Percentiles rank a stretch among this genome's conserved stretches.
phyloP scores from a whole-genome alignment of 768 basidiomycete species.

The Boletales sp. region DNA sequence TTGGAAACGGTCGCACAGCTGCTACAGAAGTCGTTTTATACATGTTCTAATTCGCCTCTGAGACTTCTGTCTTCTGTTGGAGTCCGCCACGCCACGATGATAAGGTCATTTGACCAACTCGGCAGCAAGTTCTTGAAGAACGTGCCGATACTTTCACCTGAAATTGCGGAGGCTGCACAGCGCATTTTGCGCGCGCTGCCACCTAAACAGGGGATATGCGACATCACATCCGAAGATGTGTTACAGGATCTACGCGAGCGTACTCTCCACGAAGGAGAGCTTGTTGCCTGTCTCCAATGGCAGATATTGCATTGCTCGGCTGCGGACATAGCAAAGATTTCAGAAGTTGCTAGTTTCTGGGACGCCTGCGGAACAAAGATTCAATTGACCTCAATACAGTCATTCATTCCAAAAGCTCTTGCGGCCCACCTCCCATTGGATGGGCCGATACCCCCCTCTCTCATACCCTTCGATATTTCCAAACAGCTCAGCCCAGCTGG shows the following conservation, averaged over 20 bases:
- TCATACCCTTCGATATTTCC: conserved; percentile 66
- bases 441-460: conserved; percentile 70
- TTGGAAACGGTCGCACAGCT: conserved; percentile 65
- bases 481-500: conserved; percentile 49
- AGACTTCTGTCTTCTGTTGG: conserved; percentile 78
- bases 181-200: conserved; percentile 37
- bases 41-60: conserved; percentile 51
- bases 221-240: background rate
- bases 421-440: conserved; percentile 61
- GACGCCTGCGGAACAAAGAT: conserved; percentile 49
- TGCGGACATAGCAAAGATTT: conserved; percentile 37
- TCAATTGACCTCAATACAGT: conserved; percentile 59
- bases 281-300: conserved; percentile 9
- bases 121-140: conserved; percentile 70
- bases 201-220: background rate
- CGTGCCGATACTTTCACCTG: conserved; percentile 48
- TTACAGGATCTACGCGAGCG: background rate
- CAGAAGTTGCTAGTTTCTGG: conserved; percentile 66
- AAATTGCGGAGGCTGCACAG: conserved; percentile 48
- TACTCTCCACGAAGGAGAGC: conserved; percentile 4
- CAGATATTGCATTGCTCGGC: background rate
- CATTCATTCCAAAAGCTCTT: conserved; percentile 55
- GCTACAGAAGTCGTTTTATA: conserved; percentile 78
- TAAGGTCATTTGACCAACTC: conserved; percentile 66
- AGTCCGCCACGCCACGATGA: conserved; percentile 55